These are phyloP conservation scores for Yamadazyma friedrichii DNA, from an alignment of 1,139 yeast species.

Conservation along the genomic window DNA sequence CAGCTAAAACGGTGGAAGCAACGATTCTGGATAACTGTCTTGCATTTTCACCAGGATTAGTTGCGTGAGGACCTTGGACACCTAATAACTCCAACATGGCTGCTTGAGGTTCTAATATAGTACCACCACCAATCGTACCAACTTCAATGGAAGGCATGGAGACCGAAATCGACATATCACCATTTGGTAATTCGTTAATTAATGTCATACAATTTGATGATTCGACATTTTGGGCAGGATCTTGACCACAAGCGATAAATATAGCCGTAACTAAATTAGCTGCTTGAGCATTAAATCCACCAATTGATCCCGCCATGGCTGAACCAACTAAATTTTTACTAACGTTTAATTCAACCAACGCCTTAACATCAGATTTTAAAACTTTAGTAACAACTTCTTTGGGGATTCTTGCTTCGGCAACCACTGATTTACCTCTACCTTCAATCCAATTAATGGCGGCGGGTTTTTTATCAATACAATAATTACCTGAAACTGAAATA, in stretches of 20 bases:
- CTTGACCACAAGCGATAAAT: conserved; percentile 94
- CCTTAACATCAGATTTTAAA: conserved; percentile 87
- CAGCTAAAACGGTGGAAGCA: conserved; percentile 94
- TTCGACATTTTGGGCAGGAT: conserved; percentile 98
- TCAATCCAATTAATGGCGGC: conserved; percentile 99
- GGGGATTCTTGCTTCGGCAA: conserved; percentile 95
- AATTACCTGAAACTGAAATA: conserved; percentile 93
- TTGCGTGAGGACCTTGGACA: conserved; percentile 93
- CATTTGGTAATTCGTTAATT: conserved; percentile 64
- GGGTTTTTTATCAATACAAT: conserved; percentile 95
- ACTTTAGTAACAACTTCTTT: conserved; percentile 76
- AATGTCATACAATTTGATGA: conserved; percentile 95
- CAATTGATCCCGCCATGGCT: conserved; percentile 97
- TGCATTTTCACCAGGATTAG: conserved; percentile 92
- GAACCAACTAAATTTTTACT: conserved; percentile 91
- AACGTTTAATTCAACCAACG: conserved; percentile 84
- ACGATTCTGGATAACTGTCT: conserved; percentile 92
- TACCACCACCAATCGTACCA: conserved; percentile 99
- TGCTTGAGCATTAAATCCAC: conserved; percentile 98
- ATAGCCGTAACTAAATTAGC: conserved; percentile 95
- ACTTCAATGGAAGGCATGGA: conserved; percentile 99
- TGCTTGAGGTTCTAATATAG: conserved; percentile 94
- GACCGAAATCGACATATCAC: conserved; percentile 86
- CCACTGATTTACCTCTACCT: conserved; percentile 97
- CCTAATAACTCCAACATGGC: conserved; percentile 95